phyloP scores from a whole-genome alignment of 2,329 filamentous ascomycete genomes.

The Xylariaceae sp. region DNA sequence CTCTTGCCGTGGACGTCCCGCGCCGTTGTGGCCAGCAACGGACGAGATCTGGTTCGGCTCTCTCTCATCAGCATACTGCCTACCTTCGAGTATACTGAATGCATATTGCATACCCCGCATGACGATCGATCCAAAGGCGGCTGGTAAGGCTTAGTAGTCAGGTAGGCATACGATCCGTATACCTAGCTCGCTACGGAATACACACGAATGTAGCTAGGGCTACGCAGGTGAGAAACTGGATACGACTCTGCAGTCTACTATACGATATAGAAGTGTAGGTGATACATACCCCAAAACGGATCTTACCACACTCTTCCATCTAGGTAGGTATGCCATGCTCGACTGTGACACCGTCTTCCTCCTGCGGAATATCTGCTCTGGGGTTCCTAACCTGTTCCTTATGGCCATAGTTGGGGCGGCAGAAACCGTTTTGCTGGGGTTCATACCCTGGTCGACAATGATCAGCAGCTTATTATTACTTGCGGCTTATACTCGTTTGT shows the following conservation, averaged over 20 bases:
- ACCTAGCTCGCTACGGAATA: background rate
- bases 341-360: too few species aligned
- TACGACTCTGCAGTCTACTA: background rate
- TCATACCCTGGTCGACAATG: background rate
- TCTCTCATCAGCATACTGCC: too few species aligned
- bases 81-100: too few species aligned
- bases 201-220: background rate
- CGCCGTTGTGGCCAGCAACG: background rate
- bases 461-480: background rate
- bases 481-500: constrained; percentile 11
- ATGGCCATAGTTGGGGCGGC: background rate
- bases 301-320: constrained; percentile 1
- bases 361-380: too few species aligned
- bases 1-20: background rate
- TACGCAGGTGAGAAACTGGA: background rate
- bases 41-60: background rate
- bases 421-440: constrained; percentile 13
- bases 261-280: background rate
- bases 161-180: background rate
- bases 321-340: constrained; percentile 5
- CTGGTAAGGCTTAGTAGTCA: background rate
- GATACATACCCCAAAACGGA: constrained; percentile 1
- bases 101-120: too few species aligned
- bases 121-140: background rate
- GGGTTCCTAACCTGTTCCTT: background rate